Base-by-base conservation (phyloP, 768 basidiomycete species). In the Pisolithus sp. region DNA sequence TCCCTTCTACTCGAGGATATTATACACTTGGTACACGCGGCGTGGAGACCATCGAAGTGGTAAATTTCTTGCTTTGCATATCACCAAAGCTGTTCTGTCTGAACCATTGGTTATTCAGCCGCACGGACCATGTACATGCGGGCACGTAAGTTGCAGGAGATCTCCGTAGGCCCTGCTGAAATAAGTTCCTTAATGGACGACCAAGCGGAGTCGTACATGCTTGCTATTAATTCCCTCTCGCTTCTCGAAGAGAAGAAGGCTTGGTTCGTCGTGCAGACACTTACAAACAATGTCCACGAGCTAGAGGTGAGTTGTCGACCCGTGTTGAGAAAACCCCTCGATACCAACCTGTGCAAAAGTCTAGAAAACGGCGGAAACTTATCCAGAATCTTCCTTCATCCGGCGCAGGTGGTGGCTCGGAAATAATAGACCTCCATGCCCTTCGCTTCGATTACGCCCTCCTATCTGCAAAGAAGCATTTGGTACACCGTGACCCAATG, bases 121-220 rank as follows among this genome's bases (percentile, higher is more conserved):
- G 89, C 90, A 15, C 76, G 86, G 48, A 84, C 84, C 9, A 96
- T 98, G 94, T 97, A 94, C 67, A 89, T 90, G 59, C 85, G 92
- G 49, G 92, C 88, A 20, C 76, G 85, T 56, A 88, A 92, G 62
- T 70, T 98, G 8, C 82, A 79, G 47, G 73, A 71, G 30, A 57
- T 76, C 30, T 53, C 66, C 47, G 66, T 59, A 46, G 63, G 69
- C 41, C 57, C 69, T 18, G 57, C 63, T 56, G 63, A 72, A 42
- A 73, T 72, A 56, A 57, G 74, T 31, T 65, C 72, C 13, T 62
- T 77, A 56, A 78, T 82, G 34, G 82, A 84, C 58, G 81, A 86
- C 59, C 90, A 85, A 64, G 69, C 84, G 30, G 83, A 93, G 59
- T 88, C 91, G 13, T 86, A 90, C 60, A 77, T 85, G 46, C 82